A percentile compares a stretch with the other conserved stretches of the same genome.
Conservation (phyloP, 352 stramenopile genomes). For the Phytophthora lateralis region DNA sequence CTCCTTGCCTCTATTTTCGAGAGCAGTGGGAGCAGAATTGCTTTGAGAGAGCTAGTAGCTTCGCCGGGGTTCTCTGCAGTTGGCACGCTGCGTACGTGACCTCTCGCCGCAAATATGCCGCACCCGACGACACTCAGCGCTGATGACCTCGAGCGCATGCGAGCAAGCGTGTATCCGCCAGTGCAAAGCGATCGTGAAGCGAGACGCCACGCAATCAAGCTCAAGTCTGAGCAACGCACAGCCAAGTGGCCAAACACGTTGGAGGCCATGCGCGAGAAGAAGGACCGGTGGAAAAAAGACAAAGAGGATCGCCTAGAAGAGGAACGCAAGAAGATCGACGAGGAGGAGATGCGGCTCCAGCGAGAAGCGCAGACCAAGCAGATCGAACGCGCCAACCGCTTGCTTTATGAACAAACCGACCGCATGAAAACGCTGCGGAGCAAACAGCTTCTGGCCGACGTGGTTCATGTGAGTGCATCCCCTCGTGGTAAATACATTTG, state of each 20-base stretch:
- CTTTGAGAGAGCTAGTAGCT: not conserved
- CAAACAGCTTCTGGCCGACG: slow-evolving; percentile 86
- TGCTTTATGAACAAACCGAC: slow-evolving; percentile 92
- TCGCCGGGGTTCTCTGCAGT: too few species aligned
- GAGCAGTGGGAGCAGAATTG: not conserved
- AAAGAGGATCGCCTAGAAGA: slow-evolving; percentile 85
- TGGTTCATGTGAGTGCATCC: slow-evolving; percentile 62
- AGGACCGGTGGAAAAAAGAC: slow-evolving; percentile 91
- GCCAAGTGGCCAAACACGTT: slow-evolving; percentile 92
- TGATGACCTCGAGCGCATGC: slow-evolving; percentile 75
- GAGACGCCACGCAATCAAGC: slow-evolving; percentile 66
- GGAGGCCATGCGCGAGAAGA: slow-evolving; percentile 89
- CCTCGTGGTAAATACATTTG: not conserved
- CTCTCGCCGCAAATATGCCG: slow-evolving; percentile 29
- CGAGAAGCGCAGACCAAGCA: slow-evolving; percentile 73
- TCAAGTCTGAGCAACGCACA: slow-evolving; percentile 82
- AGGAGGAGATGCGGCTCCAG: slow-evolving; percentile 80
- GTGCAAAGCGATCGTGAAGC: slow-evolving; percentile 70
- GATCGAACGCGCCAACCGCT: slow-evolving; percentile 83
- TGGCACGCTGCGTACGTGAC: not conserved
- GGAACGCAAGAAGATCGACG: slow-evolving; percentile 73
- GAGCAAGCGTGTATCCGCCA: slow-evolving; percentile 69
- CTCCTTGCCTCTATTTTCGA: slow-evolving; percentile 5
- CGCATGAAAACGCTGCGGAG: slow-evolving; percentile 91
- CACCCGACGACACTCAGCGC: slow-evolving; percentile 54